A percentile compares a stretch with the other conserved stretches of the same genome.
Conservation (phyloP, 2,329 filamentous ascomycete species). For the Colletotrichum limetticola region DNA sequence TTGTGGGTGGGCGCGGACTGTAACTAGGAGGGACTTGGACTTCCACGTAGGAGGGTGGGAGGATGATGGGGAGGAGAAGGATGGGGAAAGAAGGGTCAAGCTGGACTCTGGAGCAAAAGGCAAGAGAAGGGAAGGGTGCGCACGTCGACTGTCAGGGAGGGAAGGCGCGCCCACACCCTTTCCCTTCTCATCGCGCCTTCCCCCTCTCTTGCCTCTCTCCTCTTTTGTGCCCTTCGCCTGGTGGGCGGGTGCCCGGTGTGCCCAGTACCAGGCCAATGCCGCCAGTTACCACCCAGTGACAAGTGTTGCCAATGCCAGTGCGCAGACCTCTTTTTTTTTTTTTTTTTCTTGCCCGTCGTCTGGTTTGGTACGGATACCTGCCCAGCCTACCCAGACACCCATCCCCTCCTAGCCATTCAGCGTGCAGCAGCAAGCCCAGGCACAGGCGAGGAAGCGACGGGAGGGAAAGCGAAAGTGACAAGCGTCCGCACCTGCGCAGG, state of each 20-base stretch:
- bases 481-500: not conserved
- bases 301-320: conserved; percentile 20
- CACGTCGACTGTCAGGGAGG: conserved; percentile 28
- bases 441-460: not conserved
- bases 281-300: not conserved
- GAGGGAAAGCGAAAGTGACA: not conserved
- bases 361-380: conserved; percentile 12
- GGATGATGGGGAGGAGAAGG: conserved; percentile 14
- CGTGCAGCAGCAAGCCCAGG: conserved; percentile 11
- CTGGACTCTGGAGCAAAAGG: conserved; percentile 8
- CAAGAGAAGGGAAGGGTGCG: conserved; percentile 3
- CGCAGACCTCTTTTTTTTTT: conserved; percentile 22
- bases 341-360: not conserved
- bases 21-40: conserved; percentile 6
- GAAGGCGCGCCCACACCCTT: conserved; percentile 30
- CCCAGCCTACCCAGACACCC: conserved; percentile 15
- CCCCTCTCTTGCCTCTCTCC: conserved; percentile 27
- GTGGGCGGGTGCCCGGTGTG: conserved; percentile 12
- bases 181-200: conserved; percentile 12
- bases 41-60: not conserved
- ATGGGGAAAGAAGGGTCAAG: conserved; percentile 25
- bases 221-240: not conserved
- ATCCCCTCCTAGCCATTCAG: conserved; percentile 21
- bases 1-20: conserved; percentile 19
- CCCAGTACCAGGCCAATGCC: not conserved